These are phyloP conservation scores for Diaporthe humulicola DNA, from an alignment of 2,329 filamentous ascomycete species.

Conservation along the genomic window DNA sequence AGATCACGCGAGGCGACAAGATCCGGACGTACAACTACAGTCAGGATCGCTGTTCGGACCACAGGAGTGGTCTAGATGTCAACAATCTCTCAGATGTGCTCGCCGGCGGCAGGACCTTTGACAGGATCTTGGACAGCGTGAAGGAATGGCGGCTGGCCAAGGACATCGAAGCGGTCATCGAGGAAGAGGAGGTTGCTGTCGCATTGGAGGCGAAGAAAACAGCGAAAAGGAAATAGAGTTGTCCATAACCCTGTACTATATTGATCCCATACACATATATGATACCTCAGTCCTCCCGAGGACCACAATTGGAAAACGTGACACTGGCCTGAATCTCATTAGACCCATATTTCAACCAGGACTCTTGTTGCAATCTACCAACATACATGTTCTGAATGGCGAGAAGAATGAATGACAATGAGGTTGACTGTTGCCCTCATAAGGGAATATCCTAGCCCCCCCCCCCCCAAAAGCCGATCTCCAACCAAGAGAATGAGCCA, in stretches of 20 bases:
- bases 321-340: background rate
- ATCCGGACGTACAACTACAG: constrained; percentile 90
- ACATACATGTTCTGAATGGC: background rate
- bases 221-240: constrained; percentile 41
- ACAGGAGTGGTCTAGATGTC: constrained; percentile 83
- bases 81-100: constrained; percentile 87
- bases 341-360: background rate
- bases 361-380: background rate
- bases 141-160: constrained; percentile 79
- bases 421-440: background rate
- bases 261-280: constrained; percentile 9
- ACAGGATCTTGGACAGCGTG: constrained; percentile 83
- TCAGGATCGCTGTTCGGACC: constrained; percentile 86
- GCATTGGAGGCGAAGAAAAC: constrained; percentile 42
- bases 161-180: constrained; percentile 80
- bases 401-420: background rate
- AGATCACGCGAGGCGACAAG: constrained; percentile 93
- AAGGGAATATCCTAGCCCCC: background rate
- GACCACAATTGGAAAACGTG: background rate
- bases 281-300: constrained; percentile 14
- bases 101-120: constrained; percentile 77
- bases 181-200: constrained; percentile 68
- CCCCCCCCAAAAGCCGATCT: background rate
- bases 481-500: background rate
- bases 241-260: background rate